Conservation (phyloP, 2,329 filamentous ascomycete species). For the Sclerotinia subarctica region DNA sequence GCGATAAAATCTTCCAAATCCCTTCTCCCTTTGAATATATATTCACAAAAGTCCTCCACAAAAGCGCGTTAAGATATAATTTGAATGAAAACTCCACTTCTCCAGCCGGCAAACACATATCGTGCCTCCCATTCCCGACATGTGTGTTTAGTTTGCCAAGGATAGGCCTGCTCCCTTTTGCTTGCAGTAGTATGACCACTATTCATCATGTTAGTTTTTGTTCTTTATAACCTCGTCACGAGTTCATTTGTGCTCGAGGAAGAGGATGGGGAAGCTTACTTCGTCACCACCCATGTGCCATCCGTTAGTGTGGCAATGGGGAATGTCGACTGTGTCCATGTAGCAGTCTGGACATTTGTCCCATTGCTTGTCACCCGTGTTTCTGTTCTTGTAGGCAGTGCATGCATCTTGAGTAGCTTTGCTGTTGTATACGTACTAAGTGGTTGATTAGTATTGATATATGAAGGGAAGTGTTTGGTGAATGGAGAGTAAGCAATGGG, state of each 20-base stretch:
- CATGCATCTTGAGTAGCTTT: not conserved
- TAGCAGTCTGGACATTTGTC: conserved; percentile 7
- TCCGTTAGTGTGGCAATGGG: not conserved
- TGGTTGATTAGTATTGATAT: not conserved
- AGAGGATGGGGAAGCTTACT: not conserved
- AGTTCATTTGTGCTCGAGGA: not conserved
- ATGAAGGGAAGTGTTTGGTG: not conserved
- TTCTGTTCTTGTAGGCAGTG: not conserved
- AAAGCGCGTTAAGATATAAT: not conserved
- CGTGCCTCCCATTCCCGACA: not conserved
- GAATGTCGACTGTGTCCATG: not conserved
- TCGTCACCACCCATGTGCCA: conserved; percentile 14
- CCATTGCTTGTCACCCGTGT: conserved; percentile 6
- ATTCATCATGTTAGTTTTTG: not conserved
- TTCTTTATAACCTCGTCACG: not conserved
- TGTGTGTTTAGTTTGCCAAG: not conserved
- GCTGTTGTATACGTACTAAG: conserved; percentile 3
- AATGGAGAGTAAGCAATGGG: not conserved
- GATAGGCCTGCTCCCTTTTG: not conserved
- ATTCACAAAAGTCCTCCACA: not conserved
- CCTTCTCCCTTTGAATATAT: not conserved
- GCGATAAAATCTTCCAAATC: not conserved
- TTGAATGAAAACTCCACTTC: not conserved
- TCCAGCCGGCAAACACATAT: not conserved
- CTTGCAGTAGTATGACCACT: conserved; percentile 12